Base-by-base conservation (phyloP, 1,284 basidiomycete species). In the Pseudozyma hubeiensis region DNA sequence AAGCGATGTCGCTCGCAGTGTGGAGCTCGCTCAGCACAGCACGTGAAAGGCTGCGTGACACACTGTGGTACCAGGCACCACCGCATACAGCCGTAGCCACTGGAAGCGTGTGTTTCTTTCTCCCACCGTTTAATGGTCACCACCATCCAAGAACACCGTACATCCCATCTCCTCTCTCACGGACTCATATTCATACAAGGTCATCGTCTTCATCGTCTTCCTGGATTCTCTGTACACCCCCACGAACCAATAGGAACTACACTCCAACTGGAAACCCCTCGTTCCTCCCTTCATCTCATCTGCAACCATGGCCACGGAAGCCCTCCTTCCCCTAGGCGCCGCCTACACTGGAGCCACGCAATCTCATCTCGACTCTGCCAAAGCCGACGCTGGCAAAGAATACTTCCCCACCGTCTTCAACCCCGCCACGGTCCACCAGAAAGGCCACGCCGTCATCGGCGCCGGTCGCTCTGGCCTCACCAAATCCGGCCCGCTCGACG, bases 341-440 rank as follows among this genome's bases (percentile, higher is more conserved):
- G 80, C 79, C 7, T 82, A 80, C 65, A 31, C 46, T 4, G 82
- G 81, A 34, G 80, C 80, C 0, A 81, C 76, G 7, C 62, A 60
- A 30, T 41, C 67, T 19, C 17, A 39, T 7, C 64, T 82, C 24
- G 71, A 80, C 30, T 31, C 46, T 9, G 71, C 58, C 29, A 70
- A 67, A 41, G 54, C 57, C 13, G 51, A 47, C 2, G 67, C 63
- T 29, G 75, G 79, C 29, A 40, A 53, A 11, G 53, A 53, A 6
- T 80, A 79, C 55, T 61, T 67, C 33, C 81, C 81, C 3, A 73
- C 75, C 30, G 80, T 81, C 29, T 84, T 82, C 61, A 77, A 81
- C 37, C 81, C 81, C 1, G 59, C 63, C 16, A 83, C 82, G 7
- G 49, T 67, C 8, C 24, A 50, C 35, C 34, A 53, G 29, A 77